Conservation (phyloP, 192 early-diverging fungal species). For the Dimargaris cristalligena region DNA sequence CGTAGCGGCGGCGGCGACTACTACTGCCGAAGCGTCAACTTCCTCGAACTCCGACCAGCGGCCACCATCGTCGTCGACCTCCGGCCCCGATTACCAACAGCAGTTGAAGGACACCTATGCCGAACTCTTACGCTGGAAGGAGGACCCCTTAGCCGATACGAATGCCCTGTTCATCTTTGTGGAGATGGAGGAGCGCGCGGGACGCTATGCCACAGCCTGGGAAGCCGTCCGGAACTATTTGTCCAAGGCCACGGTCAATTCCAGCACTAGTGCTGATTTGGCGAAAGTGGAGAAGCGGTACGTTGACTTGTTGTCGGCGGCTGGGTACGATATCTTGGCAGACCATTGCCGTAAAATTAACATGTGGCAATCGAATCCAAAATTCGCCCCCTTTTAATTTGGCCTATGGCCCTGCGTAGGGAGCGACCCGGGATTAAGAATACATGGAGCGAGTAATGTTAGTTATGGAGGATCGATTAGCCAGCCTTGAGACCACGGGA, state of each 20-base stretch:
- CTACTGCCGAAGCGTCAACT: constrained; percentile 27
- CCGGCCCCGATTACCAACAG: constrained; percentile 13
- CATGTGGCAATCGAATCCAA: too few species aligned
- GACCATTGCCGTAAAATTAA: too few species aligned
- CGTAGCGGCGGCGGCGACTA: constrained; percentile 17
- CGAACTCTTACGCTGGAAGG: constrained; percentile 42
- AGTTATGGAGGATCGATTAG: too few species aligned
- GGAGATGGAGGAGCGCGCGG: constrained; percentile 33
- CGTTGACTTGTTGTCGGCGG: constrained; percentile 35
- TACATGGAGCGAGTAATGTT: too few species aligned
- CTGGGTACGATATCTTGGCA: constrained; percentile 55
- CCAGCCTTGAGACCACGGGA: too few species aligned
- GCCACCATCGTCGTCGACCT: not conserved
- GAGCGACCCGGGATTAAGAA: too few species aligned
- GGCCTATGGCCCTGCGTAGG: too few species aligned
- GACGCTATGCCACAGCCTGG: constrained; percentile 47
- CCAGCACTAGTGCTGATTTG: constrained; percentile 34
- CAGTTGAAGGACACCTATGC: constrained; percentile 39
- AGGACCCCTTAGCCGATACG: constrained; percentile 30
- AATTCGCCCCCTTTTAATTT: too few species aligned
- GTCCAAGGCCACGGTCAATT: constrained; percentile 30
- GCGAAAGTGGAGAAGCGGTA: constrained; percentile 32
- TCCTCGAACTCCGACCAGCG: too few species aligned
- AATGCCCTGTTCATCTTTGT: constrained; percentile 37
- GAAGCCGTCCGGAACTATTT: constrained; percentile 58